Conservation (phyloP, 2,329 filamentous ascomycete genomes). For the Hymenoscyphus fraxineus region DNA sequence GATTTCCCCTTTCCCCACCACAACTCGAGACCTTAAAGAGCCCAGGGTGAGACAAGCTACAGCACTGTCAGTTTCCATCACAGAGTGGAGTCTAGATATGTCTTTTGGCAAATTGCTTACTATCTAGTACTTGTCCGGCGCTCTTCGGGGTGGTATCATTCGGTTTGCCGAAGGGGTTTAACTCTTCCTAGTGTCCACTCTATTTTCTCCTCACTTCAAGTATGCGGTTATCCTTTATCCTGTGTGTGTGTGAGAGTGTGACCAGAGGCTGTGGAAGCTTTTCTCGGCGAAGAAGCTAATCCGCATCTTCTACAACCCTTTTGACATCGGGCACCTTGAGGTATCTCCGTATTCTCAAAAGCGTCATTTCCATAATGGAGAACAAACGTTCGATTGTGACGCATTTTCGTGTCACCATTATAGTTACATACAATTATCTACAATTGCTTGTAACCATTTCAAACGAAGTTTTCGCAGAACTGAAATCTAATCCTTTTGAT, state of each 20-base stretch:
- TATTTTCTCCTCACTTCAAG: not conserved
- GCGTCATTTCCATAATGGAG: slow-evolving; percentile 1
- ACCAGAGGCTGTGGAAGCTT: slow-evolving; percentile 8
- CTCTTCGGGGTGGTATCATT: not conserved
- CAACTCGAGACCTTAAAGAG: not conserved
- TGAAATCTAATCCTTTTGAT: slow-evolving; percentile 13
- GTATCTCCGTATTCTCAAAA: slow-evolving; percentile 5
- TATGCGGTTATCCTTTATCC: not conserved
- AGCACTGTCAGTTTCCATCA: not conserved
- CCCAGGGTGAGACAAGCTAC: not conserved
- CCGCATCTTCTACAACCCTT: not conserved
- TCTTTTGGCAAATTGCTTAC: not conserved
- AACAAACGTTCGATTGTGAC: slow-evolving; percentile 7
- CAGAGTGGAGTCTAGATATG: not conserved
- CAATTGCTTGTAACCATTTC: slow-evolving; percentile 3
- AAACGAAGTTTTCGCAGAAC: slow-evolving; percentile 14
- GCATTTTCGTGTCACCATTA: slow-evolving; percentile 12
- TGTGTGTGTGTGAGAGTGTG: not conserved
- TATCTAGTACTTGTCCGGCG: not conserved
- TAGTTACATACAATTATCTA: not conserved
- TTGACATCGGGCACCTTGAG: not conserved
- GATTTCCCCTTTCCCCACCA: not conserved
- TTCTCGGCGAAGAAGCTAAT: slow-evolving; percentile 3
- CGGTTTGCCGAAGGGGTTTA: not conserved
- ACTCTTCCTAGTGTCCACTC: not conserved